Conservation (phyloP, 441 rosid genomes). For the Aquilaria agallochum region DNA sequence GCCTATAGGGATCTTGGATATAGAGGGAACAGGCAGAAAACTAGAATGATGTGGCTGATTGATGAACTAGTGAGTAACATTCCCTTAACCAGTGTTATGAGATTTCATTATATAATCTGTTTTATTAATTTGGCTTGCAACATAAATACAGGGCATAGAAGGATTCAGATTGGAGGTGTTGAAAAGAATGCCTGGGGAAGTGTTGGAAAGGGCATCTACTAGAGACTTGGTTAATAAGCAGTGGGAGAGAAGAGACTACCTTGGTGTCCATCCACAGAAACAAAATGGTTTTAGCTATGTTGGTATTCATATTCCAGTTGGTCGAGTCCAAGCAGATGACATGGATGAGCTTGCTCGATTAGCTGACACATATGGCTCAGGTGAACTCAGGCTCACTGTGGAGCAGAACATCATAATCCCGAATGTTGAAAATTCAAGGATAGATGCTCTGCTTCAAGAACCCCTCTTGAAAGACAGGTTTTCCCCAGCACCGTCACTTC, state of each 20-base stretch:
- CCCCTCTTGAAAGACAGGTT: slow-evolving; percentile 47
- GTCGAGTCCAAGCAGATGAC: slow-evolving; percentile 77
- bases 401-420: slow-evolving; percentile 85
- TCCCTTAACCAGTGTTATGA: background rate
- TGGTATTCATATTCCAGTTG: slow-evolving; percentile 79
- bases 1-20: slow-evolving; percentile 77
- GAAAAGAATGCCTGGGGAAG: slow-evolving; percentile 56
- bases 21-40: slow-evolving; percentile 81
- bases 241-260: slow-evolving; percentile 74
- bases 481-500: slow-evolving; percentile 71
- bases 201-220: slow-evolving; percentile 53
- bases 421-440: slow-evolving; percentile 60
- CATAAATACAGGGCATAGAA: slow-evolving; percentile 58
- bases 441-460: slow-evolving; percentile 58
- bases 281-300: slow-evolving; percentile 74
- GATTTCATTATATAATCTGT: too few relatives aligned
- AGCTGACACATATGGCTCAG: slow-evolving; percentile 67
- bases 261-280: slow-evolving; percentile 74
- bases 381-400: slow-evolving; percentile 80
- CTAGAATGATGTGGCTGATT: slow-evolving; percentile 92
- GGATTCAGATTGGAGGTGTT: slow-evolving; percentile 68
- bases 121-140: background rate
- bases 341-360: slow-evolving; percentile 78
- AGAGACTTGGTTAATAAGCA: slow-evolving; percentile 58
- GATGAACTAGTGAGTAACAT: slow-evolving; percentile 69